phyloP scores from a whole-genome alignment of 352 stramenopile species.

The Pythium phragmitis region DNA sequence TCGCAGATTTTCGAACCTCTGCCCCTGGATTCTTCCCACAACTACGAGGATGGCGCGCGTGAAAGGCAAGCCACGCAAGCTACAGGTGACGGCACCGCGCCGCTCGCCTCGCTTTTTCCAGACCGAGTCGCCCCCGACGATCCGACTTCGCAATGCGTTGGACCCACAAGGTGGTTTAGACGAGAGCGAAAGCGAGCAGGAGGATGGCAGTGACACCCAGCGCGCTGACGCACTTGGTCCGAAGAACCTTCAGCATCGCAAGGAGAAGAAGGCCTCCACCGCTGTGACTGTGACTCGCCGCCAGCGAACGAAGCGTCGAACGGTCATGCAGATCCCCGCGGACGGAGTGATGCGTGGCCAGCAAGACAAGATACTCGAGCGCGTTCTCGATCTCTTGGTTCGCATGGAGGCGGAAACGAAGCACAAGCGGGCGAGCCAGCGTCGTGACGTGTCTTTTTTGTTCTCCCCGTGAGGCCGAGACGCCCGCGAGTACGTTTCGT shows the following conservation, averaged over 20 bases:
- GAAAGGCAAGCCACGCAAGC: not conserved
- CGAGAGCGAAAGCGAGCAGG: no score
- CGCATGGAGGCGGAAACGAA: not conserved
- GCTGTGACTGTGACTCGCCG: no score
- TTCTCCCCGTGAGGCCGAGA: not conserved
- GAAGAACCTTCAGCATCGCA: no score
- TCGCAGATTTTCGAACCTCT: not conserved
- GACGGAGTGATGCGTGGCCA: no score
- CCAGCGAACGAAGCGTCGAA: no score
- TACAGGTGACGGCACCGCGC: not conserved
- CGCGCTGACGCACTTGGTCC: no score
- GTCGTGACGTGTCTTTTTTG: not conserved
- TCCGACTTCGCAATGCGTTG: no score
- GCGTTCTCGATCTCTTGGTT: not conserved
- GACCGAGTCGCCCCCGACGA: not conserved
- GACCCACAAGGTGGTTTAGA: no score
- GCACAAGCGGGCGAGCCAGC: not conserved
- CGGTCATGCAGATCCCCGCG: no score
- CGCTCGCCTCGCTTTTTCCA: not conserved
- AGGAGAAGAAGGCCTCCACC: no score
- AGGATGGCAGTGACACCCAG: no score
- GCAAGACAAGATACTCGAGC: not conserved
- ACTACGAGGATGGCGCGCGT: not conserved
- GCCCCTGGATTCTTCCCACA: not conserved
- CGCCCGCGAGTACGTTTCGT: not conserved